Conservation (phyloP, 2,329 filamentous ascomycete species). For the Thielaviopsis punctulata region DNA sequence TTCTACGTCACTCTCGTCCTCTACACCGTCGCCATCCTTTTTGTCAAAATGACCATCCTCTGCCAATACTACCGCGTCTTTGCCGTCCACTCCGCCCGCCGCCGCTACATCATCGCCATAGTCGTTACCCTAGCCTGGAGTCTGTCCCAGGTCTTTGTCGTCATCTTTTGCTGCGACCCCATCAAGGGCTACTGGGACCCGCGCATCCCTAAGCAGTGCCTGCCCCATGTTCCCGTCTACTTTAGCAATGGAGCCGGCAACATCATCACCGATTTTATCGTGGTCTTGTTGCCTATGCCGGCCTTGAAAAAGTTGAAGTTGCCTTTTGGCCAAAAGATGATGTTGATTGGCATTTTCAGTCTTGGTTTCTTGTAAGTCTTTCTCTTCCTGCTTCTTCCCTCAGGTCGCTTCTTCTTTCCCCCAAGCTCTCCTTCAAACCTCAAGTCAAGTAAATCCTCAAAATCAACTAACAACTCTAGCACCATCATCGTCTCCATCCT, state of each 20-base stretch:
- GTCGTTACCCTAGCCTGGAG: slow-evolving; percentile 17
- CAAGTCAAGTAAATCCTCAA: background rate
- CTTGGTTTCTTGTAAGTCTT: slow-evolving; percentile 19
- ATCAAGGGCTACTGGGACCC: slow-evolving; percentile 15
- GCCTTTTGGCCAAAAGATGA: slow-evolving; percentile 16
- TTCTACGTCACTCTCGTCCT: slow-evolving; percentile 16
- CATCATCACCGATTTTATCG: slow-evolving; percentile 20
- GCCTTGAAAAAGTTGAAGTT: slow-evolving; percentile 21
- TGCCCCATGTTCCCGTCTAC: slow-evolving; percentile 18
- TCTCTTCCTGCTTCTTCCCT: background rate
- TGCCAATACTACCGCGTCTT: slow-evolving; percentile 21
- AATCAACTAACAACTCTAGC: slow-evolving; percentile 13
- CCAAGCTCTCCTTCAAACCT: no score
- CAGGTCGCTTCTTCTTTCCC: background rate
- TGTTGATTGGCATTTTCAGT: slow-evolving; percentile 18
- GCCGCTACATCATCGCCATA: slow-evolving; percentile 17
- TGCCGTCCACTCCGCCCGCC: slow-evolving; percentile 13
- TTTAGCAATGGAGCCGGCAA: slow-evolving; percentile 21
- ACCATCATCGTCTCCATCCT: slow-evolving; percentile 20
- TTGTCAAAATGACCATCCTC: slow-evolving; percentile 20
- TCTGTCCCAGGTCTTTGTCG: slow-evolving; percentile 14
- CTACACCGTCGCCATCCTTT: slow-evolving; percentile 19
- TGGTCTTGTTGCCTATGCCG: slow-evolving; percentile 23
- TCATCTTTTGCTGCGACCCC: slow-evolving; percentile 6
- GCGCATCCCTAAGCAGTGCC: slow-evolving; percentile 17